Evolutionary conservation across 2,329 filamentous ascomycete species (phyloP), one percentile per base, ranked within the genome.

Genomic region (Mollisia scopiformis): DNA sequence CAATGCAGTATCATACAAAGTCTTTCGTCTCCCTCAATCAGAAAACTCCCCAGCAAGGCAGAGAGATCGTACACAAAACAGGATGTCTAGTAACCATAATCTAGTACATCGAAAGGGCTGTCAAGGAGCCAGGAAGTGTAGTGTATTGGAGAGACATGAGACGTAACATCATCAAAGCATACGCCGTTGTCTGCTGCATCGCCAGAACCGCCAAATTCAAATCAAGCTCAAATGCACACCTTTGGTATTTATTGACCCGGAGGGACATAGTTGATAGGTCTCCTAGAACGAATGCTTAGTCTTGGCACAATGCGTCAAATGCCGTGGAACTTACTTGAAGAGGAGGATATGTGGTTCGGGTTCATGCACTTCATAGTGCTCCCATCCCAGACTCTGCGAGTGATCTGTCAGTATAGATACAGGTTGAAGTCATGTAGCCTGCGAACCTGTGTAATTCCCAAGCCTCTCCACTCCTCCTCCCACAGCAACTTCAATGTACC

Each of bases 311-410:
- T 7, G 13, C 7, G 11, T 28, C 23, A 19, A 11, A 28, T 27
- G 25, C 35, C 23, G 28, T n/a, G 31, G 21, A 41, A 82, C 91
- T 77, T 80, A 97, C 94, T 99, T 99, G 86, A 99, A 99, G 31
- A 99, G 86, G 58, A 99, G 85, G 73, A 99, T 99, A 77, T 99
- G 95, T 67, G 95, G 95, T 80, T 99, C 95, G 46, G 95, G 95
- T 77, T 98, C 95, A 77, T 99, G 95, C 57, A 99, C 95, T 78
- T 99, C 95, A 75, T 99, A 99, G 77, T 99, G 95, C 76, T 98
- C 94, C 95, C 95, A 99, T 60, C 95, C 95, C 72, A 99, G 82
- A 81, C 94, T 98, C 93, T 98, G 74, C 57, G 53, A 39, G 39
- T 10, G 35, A 16, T 55, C 11, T 41, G 46, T 65, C 55, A 67